These are phyloP conservation scores for Suillus variegatus DNA, from an alignment of 768 basidiomycete species.

Conservation along the genomic window DNA sequence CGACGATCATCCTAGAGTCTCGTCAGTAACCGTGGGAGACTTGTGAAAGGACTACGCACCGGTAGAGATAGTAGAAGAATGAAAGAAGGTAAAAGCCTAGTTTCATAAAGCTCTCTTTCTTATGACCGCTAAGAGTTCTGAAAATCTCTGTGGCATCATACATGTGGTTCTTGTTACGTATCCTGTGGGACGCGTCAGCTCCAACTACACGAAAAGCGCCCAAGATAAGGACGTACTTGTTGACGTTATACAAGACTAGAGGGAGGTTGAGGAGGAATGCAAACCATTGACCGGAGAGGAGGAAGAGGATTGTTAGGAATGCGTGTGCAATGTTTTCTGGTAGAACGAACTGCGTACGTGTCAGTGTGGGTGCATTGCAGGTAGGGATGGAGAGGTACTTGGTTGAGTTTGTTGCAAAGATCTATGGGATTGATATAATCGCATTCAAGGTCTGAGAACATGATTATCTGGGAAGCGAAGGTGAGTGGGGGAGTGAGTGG, in stretches of 20 bases:
- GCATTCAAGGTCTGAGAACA: conserved; percentile 99
- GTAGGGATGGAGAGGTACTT: conserved; percentile 51
- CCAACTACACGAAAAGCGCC: background rate
- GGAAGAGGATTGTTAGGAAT: conserved; percentile 85
- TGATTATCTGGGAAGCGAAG: conserved; percentile 79
- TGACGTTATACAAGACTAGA: conserved; percentile 84
- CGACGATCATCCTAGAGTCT: conserved; percentile 73
- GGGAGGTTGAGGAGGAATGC: conserved; percentile 91
- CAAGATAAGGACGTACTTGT: conserved; percentile 68
- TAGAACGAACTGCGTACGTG: conserved; percentile 76
- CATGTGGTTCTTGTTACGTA: conserved; percentile 93
- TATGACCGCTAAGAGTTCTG: conserved; percentile 89
- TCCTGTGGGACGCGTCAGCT: conserved; percentile 47
- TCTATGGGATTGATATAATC: conserved; percentile 99
- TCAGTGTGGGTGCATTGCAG: background rate
- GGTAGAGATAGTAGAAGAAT: conserved; percentile 90
- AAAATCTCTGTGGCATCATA: conserved; percentile 99
- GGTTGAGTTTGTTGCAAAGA: conserved; percentile 98
- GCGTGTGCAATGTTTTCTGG: conserved; percentile 97
- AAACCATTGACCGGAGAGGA: conserved; percentile 94
- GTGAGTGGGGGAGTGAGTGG: background rate
- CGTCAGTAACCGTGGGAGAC: background rate
- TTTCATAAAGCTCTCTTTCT: conserved; percentile 95
- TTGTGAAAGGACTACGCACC: conserved; percentile 48
- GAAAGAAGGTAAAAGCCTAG: conserved; percentile 91